Evolutionary conservation across 2,329 filamentous ascomycete genomes (phyloP).

Genomic region (Rosellinia necatrix): DNA sequence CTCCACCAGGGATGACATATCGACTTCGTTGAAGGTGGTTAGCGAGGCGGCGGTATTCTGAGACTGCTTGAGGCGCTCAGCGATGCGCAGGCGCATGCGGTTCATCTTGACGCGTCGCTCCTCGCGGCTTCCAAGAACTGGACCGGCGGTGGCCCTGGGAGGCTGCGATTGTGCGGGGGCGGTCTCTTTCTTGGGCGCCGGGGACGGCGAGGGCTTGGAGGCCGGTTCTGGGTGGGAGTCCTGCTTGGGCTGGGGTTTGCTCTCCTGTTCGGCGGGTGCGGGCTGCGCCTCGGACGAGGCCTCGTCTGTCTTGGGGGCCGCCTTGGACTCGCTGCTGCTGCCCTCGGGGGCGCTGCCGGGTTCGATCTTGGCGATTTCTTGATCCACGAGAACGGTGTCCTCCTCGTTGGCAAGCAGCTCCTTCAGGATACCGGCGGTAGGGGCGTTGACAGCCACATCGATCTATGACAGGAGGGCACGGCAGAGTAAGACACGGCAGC

Average conservation of each 20-base stretch:
- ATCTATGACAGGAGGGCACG: slow-evolving; percentile 61
- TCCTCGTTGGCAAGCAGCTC: slow-evolving; percentile 92
- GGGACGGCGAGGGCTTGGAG: slow-evolving; percentile 41
- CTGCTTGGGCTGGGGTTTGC: slow-evolving; percentile 46
- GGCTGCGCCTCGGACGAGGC: slow-evolving; percentile 42
- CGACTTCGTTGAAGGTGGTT: slow-evolving; percentile 98
- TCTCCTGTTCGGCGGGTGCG: slow-evolving; percentile 47
- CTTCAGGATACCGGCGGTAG: slow-evolving; percentile 87
- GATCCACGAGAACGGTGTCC: slow-evolving; percentile 92
- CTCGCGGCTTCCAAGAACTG: slow-evolving; percentile 72
- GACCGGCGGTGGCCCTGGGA: slow-evolving; percentile 44
- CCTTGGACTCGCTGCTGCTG: slow-evolving; percentile 64
- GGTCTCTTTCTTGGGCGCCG: slow-evolving; percentile 48
- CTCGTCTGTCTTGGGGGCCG: slow-evolving; percentile 57
- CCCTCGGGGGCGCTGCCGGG: slow-evolving; percentile 68
- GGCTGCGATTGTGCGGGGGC: slow-evolving; percentile 45
- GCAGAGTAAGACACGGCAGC: slow-evolving; percentile 9
- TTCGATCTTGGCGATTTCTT: slow-evolving; percentile 87
- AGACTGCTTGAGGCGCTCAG: slow-evolving; percentile 97
- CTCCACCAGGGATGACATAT: slow-evolving; percentile 97
- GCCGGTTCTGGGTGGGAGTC: slow-evolving; percentile 44
- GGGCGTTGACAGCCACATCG: slow-evolving; percentile 94
- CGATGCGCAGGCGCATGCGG: slow-evolving; percentile 96
- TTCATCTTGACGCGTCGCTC: slow-evolving; percentile 99
- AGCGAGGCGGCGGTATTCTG: slow-evolving; percentile 97